phyloP scores from a whole-genome alignment of 225 moss, liverwort and hornwort genomes.

The Lunularia cruciata region DNA sequence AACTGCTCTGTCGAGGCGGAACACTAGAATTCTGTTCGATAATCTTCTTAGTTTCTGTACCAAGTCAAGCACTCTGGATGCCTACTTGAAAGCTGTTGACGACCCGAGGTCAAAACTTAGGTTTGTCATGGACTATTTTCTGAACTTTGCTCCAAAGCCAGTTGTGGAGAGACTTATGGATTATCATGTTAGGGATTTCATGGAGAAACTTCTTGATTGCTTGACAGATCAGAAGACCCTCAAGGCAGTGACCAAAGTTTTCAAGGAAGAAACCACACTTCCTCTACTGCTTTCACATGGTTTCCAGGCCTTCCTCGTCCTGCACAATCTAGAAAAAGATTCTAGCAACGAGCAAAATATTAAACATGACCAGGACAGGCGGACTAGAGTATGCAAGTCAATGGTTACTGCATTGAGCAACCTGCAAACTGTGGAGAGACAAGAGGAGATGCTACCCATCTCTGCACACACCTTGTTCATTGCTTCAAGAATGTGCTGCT shows the following conservation, averaged over 20 bases:
- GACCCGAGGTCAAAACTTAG: conserved; percentile 32
- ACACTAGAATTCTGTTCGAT: conserved; percentile 9
- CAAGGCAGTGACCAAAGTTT: neutral
- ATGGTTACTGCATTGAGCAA: neutral
- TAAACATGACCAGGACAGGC: neutral
- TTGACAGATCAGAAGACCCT: neutral
- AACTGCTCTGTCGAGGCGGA: neutral
- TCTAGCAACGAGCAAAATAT: too few relatives aligned
- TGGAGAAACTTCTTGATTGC: conserved; percentile 1
- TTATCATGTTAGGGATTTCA: neutral
- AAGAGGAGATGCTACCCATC: neutral
- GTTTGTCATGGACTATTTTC: conserved; percentile 38
- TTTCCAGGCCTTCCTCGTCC: conserved; percentile 20
- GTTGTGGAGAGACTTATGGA: neutral
- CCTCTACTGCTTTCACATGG: conserved; percentile 15
- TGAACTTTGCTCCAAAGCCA: conserved; percentile 24
- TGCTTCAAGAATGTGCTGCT: neutral
- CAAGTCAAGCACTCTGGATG: conserved; percentile 9
- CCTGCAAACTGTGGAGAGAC: neutral
- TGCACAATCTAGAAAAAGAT: neutral
- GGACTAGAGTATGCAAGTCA: conserved; percentile 1
- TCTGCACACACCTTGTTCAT: conserved; percentile 3
- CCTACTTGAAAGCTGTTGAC: conserved; percentile 20
- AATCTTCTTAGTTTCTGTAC: conserved; percentile 8
- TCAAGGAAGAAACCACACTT: conserved; percentile 8